phyloP scores from a whole-genome alignment of 2,329 filamentous ascomycete species.

The Coniochaeta hoffmannii region DNA sequence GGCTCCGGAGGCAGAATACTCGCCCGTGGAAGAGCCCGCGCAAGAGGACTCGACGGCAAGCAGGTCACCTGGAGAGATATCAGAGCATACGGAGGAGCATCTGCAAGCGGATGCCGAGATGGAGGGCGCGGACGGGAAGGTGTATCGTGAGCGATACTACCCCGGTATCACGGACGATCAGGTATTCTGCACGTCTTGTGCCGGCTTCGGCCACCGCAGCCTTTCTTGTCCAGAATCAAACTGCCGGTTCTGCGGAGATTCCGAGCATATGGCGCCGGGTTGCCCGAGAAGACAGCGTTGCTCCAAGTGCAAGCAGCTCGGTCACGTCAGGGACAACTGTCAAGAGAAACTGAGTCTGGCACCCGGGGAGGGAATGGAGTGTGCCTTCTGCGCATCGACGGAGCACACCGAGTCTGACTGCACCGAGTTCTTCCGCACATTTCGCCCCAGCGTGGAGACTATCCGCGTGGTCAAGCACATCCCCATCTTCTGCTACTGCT shows the following conservation, averaged over 20 bases:
- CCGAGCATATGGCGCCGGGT: slow-evolving; percentile 37
- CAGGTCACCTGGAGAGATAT: neutral
- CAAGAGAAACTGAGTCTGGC: slow-evolving; percentile 45
- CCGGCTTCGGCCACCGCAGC: slow-evolving; percentile 36
- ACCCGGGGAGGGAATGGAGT: slow-evolving; percentile 41
- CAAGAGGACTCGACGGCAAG: neutral
- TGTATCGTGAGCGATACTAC: slow-evolving; percentile 33
- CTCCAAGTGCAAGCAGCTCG: slow-evolving; percentile 53
- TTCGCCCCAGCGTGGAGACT: slow-evolving; percentile 29
- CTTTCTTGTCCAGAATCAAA: slow-evolving; percentile 33
- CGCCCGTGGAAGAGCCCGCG: neutral
- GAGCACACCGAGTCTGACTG: slow-evolving; percentile 55
- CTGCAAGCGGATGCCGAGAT: neutral
- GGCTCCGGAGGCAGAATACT: neutral
- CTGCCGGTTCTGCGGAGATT: slow-evolving; percentile 41
- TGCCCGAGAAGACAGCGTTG: slow-evolving; percentile 47
- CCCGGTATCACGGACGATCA: slow-evolving; percentile 35
- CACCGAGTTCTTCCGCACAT: slow-evolving; percentile 53
- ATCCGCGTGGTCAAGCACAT: slow-evolving; percentile 42
- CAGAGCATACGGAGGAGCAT: neutral
- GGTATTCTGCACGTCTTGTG: slow-evolving; percentile 45
- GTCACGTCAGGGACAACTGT: slow-evolving; percentile 47
- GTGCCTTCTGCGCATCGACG: slow-evolving; percentile 49
- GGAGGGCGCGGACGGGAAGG: neutral
- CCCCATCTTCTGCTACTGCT: slow-evolving; percentile 46